phyloP scores from a whole-genome alignment of 345 rosid species.

The Citrus unshiu region DNA sequence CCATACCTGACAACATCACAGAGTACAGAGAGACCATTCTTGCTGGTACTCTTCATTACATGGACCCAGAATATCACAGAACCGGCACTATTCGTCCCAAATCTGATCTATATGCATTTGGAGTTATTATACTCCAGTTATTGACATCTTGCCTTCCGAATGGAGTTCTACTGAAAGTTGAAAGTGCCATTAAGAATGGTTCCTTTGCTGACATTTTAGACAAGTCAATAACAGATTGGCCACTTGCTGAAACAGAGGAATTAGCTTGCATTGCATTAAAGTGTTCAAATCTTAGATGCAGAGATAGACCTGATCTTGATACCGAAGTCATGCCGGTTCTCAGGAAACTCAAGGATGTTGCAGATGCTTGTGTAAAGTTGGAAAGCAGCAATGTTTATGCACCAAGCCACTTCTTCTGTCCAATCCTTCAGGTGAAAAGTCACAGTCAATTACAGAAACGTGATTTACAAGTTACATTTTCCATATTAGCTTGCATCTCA shows the following conservation, averaged over 20 bases:
- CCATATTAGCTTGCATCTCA: neutral
- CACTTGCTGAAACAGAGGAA: constrained; percentile 58
- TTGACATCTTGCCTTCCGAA: constrained; percentile 59
- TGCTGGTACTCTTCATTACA: constrained; percentile 77
- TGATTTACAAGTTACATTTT: neutral
- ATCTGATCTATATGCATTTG: constrained; percentile 84
- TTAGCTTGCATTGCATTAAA: constrained; percentile 61
- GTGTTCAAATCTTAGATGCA: constrained; percentile 75
- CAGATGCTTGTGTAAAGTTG: constrained; percentile 45
- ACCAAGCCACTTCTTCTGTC: constrained; percentile 74
- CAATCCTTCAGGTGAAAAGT: constrained; percentile 68
- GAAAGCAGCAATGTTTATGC: constrained; percentile 39
- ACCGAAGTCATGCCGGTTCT: constrained; percentile 72
- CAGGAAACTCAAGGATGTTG: constrained; percentile 53
- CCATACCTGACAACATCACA: constrained; percentile 65
- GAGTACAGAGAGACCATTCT: constrained; percentile 60
- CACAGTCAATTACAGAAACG: neutral
- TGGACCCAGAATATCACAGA: constrained; percentile 90
- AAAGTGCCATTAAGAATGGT: constrained; percentile 57
- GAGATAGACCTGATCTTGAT: constrained; percentile 89
- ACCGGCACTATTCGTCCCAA: constrained; percentile 88
- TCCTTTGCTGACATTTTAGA: constrained; percentile 62
- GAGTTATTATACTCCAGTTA: constrained; percentile 67
- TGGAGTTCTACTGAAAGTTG: constrained; percentile 52
- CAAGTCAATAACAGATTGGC: constrained; percentile 64